Conservation (phyloP, 768 basidiomycete genomes). For the Suillus clintonianus region DNA sequence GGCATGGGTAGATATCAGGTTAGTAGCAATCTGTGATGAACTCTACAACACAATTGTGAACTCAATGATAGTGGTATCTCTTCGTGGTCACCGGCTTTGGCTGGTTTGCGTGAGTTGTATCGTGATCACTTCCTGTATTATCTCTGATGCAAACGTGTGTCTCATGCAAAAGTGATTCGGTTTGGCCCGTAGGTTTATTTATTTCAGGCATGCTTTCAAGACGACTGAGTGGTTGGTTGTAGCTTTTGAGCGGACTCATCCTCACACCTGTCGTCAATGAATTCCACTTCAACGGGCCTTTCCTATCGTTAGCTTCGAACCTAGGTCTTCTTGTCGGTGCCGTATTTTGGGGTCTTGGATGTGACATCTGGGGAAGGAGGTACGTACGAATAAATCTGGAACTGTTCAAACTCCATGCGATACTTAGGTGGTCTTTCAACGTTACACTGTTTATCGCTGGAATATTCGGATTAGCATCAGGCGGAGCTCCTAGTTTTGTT, state of each 20-base stretch:
- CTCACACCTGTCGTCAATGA: constrained; percentile 50
- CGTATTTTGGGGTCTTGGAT: constrained; percentile 49
- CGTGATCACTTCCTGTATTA: neutral
- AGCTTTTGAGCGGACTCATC: constrained; percentile 47
- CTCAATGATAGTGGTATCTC: constrained; percentile 34
- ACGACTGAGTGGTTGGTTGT: neutral
- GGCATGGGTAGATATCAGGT: constrained; percentile 62
- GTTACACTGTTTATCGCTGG: constrained; percentile 55
- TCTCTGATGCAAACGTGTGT: neutral
- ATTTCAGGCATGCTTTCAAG: neutral
- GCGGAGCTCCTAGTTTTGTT: constrained; percentile 46
- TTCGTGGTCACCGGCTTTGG: constrained; percentile 43
- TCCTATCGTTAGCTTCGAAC: constrained; percentile 52
- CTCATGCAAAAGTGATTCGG: constrained; percentile 20
- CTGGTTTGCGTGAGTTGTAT: constrained; percentile 39
- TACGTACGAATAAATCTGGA: constrained; percentile 17
- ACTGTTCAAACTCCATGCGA: neutral
- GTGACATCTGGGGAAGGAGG: constrained; percentile 54
- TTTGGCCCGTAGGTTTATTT: constrained; percentile 37
- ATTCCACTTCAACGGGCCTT: constrained; percentile 48
- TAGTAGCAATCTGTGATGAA: constrained; percentile 1
- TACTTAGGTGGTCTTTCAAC: constrained; percentile 51
- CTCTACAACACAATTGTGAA: too few relatives aligned
- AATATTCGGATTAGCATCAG: constrained; percentile 53
- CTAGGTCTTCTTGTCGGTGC: constrained; percentile 55